Conservation (phyloP, 805 yeast genomes). For the Ogataea wickerhamii region DNA sequence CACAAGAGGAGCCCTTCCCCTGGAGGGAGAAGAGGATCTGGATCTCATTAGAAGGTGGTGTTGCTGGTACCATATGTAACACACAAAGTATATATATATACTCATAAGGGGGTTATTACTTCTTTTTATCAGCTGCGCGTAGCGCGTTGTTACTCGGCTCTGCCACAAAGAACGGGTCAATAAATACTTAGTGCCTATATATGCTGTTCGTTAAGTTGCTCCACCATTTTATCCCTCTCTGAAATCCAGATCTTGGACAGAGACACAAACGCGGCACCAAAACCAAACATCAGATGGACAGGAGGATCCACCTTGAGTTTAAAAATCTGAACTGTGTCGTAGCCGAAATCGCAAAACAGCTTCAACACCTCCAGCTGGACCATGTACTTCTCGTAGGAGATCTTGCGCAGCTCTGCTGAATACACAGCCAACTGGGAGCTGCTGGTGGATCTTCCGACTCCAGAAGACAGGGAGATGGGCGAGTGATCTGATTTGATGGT, state of each 20-base stretch:
- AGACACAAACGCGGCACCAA: conserved; percentile 32
- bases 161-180: no score
- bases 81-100: no score
- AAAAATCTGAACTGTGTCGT: conserved; percentile 46
- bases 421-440: conserved; percentile 9
- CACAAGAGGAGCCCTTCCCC: conserved; percentile 9
- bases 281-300: conserved; percentile 30
- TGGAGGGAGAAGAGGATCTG: conserved; percentile 1
- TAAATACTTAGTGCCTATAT: no score
- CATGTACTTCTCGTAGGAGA: conserved; percentile 35
- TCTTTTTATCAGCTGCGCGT: no score
- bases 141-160: no score
- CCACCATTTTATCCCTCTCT: conserved; percentile 20
- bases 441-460: conserved; percentile 9
- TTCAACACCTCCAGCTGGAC: conserved; percentile 40
- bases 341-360: conserved; percentile 43
- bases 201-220: conserved; percentile 7
- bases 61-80: no score
- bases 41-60: background rate
- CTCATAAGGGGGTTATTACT: no score
- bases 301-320: conserved; percentile 32
- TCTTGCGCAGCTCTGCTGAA: conserved; percentile 28
- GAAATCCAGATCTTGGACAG: conserved; percentile 30
- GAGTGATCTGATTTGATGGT: conserved; percentile 17
- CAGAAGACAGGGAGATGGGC: conserved; percentile 16